Evolutionary conservation across 2,329 filamentous ascomycete species (phyloP).

Genomic region (Ophiostoma himal-ulmi): DNA sequence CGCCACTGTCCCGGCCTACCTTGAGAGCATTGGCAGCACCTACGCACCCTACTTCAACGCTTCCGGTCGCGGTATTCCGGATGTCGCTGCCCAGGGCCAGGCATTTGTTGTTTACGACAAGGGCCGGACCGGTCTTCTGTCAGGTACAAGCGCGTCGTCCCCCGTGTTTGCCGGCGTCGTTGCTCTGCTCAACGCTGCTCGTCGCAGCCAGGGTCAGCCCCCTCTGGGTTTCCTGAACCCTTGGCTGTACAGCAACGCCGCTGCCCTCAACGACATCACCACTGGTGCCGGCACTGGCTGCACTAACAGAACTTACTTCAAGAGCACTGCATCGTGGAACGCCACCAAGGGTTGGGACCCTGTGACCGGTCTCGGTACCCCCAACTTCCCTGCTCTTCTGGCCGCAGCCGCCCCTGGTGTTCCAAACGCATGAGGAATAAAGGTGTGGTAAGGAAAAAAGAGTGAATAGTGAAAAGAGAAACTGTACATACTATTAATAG

Average conservation of each 20-base stretch:
- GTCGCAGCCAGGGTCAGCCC: conserved; percentile 33
- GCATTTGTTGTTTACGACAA: conserved; percentile 30
- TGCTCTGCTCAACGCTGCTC: conserved; percentile 40
- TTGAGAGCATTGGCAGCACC: conserved; percentile 37
- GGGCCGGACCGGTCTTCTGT: conserved; percentile 21
- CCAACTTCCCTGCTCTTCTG: conserved; percentile 26
- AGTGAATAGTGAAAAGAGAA: not conserved
- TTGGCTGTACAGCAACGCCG: conserved; percentile 33
- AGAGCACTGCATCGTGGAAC: conserved; percentile 29
- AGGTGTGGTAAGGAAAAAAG: not conserved
- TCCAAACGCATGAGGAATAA: conserved; percentile 13
- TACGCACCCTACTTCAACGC: conserved; percentile 42
- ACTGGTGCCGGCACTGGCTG: conserved; percentile 29
- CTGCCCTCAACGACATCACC: conserved; percentile 31
- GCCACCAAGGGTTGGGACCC: conserved; percentile 34
- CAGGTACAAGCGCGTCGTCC: conserved; percentile 36
- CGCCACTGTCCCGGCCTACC: conserved; percentile 35
- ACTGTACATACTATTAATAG: not conserved
- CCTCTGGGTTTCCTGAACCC: conserved; percentile 44
- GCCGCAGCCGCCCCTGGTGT: conserved; percentile 22
- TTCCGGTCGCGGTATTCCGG: conserved; percentile 42
- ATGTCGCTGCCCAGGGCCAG: conserved; percentile 50
- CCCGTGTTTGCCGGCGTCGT: conserved; percentile 41
- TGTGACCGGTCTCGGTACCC: conserved; percentile 32
- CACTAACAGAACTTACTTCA: conserved; percentile 21